Evolutionary conservation across 768 basidiomycete genomes (phyloP).

Genomic region (Albatrellus ellisii): DNA sequence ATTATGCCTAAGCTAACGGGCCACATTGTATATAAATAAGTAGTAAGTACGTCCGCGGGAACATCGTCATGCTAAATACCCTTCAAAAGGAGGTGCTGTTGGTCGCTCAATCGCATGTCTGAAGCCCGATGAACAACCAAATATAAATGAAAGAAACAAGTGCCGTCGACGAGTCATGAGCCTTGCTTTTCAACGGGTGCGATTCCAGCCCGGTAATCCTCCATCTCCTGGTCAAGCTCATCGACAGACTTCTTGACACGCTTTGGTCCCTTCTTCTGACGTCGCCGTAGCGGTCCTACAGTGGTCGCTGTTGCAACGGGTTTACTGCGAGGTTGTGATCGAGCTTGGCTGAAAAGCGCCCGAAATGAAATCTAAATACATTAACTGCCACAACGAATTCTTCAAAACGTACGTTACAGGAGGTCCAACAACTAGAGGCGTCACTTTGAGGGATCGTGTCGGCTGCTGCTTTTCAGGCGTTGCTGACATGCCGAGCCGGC

Average conservation of each 20-base stretch:
- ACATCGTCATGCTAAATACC: too few species aligned
- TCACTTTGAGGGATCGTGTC: background rate
- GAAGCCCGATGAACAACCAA: background rate
- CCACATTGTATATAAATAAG: too few species aligned
- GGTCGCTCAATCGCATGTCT: too few species aligned
- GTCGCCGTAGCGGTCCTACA: slow-evolving; percentile 22
- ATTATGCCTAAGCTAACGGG: too few species aligned
- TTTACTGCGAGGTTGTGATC: slow-evolving; percentile 5
- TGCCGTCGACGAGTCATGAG: too few species aligned
- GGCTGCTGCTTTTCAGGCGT: background rate
- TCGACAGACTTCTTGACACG: slow-evolving; percentile 57
- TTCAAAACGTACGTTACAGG: background rate
- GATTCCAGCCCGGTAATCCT: slow-evolving; percentile 58
- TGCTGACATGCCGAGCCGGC: slow-evolving; percentile 20
- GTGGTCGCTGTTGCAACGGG: slow-evolving; percentile 2
- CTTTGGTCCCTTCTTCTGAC: slow-evolving; percentile 61
- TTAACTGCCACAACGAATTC: background rate
- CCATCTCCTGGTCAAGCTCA: slow-evolving; percentile 72
- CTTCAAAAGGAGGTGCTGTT: too few species aligned
- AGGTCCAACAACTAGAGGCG: background rate
- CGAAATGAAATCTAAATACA: background rate
- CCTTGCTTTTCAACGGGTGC: slow-evolving; percentile 1
- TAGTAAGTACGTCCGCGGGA: too few species aligned
- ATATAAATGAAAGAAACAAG: background rate
- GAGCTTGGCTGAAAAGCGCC: background rate